Percentiles rank a stretch among this genome's conserved stretches.
Evolutionary conservation across 371 early-diverging fungal genomes (phyloP).

Genomic region (Circinella umbellata): DNA sequence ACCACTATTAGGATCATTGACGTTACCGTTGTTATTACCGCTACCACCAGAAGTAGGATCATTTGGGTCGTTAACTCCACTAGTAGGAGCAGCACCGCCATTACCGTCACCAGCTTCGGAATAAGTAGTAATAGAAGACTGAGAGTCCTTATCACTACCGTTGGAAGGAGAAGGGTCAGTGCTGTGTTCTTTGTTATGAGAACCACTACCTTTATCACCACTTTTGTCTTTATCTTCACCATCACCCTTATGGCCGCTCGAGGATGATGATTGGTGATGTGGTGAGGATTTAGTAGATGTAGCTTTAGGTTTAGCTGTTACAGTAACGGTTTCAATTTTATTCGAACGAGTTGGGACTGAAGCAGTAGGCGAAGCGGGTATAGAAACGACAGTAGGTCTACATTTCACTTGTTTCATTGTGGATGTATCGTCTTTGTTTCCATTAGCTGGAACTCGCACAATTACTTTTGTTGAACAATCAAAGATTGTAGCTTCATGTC

Average conservation of each 20-base stretch:
- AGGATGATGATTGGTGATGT: background rate
- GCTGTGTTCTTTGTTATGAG: conserved; percentile 1
- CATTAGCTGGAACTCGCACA: background rate
- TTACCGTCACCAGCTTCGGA: conserved; percentile 11
- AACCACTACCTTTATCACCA: background rate
- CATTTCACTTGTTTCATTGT: conserved; percentile 22
- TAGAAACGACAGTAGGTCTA: conserved; percentile 23
- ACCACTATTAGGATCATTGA: background rate
- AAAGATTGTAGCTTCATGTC: conserved; percentile 18
- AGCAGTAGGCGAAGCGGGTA: conserved; percentile 25
- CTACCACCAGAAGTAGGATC: background rate
- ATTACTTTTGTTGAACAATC: conserved; percentile 21
- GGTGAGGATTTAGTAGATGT: background rate
- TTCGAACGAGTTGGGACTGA: background rate
- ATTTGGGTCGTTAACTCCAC: conserved; percentile 16
- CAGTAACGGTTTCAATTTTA: background rate
- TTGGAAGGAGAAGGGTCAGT: background rate
- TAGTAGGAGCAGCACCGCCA: conserved; percentile 3
- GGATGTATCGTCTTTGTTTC: conserved; percentile 1
- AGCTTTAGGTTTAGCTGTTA: background rate
- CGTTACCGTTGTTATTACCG: background rate
- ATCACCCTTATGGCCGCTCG: background rate
- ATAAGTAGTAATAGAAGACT: conserved; percentile 4
- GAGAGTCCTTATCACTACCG: background rate
- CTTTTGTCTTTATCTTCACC: background rate